phyloP scores from a whole-genome alignment of 441 rosid genomes.

The Euphorbia celastroides region DNA sequence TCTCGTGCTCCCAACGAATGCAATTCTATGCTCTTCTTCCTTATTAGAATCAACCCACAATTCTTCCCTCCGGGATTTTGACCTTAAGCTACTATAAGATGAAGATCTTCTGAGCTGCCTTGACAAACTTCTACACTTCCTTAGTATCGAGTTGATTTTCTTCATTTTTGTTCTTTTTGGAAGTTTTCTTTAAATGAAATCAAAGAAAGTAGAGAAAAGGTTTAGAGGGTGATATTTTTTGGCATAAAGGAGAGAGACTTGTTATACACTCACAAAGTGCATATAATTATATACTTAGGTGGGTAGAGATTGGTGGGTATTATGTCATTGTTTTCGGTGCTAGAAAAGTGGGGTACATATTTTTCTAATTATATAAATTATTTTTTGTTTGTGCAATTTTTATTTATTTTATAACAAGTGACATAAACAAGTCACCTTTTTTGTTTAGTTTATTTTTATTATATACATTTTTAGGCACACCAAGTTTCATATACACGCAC shows the following conservation, averaged over 20 bases:
- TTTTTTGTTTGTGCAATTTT: too few relatives aligned
- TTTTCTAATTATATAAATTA: background rate
- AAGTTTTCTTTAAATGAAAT: conserved; percentile 3
- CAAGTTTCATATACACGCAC: conserved; percentile 8
- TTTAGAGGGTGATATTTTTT: background rate
- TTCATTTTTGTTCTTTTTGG: conserved; percentile 49
- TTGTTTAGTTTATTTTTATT: background rate
- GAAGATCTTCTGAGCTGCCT: conserved; percentile 62
- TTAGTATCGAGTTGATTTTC: conserved; percentile 53
- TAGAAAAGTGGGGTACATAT: conserved; percentile 12
- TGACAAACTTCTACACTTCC: conserved; percentile 82
- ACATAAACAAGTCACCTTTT: conserved; percentile 16
- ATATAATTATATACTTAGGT: conserved; percentile 3
- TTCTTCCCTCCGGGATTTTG: conserved; percentile 44
- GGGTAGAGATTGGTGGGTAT: conserved; percentile 27
- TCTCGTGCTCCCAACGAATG: conserved; percentile 66
- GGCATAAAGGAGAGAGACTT: conserved; percentile 29
- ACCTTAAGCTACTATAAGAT: conserved; percentile 67
- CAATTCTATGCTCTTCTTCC: conserved; percentile 20
- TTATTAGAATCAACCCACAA: conserved; percentile 19
- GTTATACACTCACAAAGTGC: conserved; percentile 26
- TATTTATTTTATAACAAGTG: conserved; percentile 8
- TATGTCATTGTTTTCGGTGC: conserved; percentile 38
- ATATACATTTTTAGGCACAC: too few relatives aligned
- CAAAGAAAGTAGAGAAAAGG: background rate